A percentile compares a stretch with the other conserved stretches of the same genome.
These are phyloP conservation scores for Aureococcus anophagefferens DNA, from an alignment of 108 stramenopile genomes.

Conservation along the genomic window DNA sequence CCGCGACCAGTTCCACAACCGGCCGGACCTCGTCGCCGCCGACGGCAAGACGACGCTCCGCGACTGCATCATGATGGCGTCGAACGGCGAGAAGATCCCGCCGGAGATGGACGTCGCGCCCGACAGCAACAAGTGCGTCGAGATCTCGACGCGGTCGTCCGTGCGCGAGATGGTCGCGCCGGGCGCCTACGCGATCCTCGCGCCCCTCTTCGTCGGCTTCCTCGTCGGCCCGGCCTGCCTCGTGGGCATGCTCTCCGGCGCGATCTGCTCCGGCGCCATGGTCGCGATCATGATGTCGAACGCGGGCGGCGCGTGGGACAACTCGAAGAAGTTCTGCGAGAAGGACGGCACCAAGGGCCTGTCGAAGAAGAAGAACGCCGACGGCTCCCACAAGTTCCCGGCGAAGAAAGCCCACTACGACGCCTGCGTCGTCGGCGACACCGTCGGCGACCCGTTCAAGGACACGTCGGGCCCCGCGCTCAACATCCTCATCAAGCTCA, in stretches of 20 bases:
- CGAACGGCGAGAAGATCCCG: slow-evolving; percentile 40
- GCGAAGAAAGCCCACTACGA: slow-evolving; percentile 28
- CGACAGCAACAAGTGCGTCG: slow-evolving; percentile 64
- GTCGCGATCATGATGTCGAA: slow-evolving; percentile 84
- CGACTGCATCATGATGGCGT: neutral
- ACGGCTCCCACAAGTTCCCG: neutral
- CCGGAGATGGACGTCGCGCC: slow-evolving; percentile 62
- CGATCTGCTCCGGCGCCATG: slow-evolving; percentile 78
- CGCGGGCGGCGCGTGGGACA: slow-evolving; percentile 96
- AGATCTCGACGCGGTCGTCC: slow-evolving; percentile 54
- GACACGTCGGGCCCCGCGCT: slow-evolving; percentile 57
- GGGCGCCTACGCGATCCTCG: slow-evolving; percentile 57
- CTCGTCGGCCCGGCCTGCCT: slow-evolving; percentile 61
- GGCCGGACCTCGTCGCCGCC: neutral
- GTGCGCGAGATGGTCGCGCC: slow-evolving; percentile 70
- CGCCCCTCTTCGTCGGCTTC: slow-evolving; percentile 55
- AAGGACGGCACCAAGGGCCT: slow-evolving; percentile 44
- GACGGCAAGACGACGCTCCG: neutral
- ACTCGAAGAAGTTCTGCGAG: slow-evolving; percentile 89
- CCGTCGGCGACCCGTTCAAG: slow-evolving; percentile 62
- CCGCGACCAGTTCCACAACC: slow-evolving; percentile 66
- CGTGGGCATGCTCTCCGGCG: slow-evolving; percentile 60
- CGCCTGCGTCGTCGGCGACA: slow-evolving; percentile 53
- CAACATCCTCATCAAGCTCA: slow-evolving; percentile 66
- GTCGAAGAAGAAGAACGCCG: slow-evolving; percentile 31